Conservation (phyloP, 2,329 filamentous ascomycete genomes). For the Hymenoscyphus fructigenus region DNA sequence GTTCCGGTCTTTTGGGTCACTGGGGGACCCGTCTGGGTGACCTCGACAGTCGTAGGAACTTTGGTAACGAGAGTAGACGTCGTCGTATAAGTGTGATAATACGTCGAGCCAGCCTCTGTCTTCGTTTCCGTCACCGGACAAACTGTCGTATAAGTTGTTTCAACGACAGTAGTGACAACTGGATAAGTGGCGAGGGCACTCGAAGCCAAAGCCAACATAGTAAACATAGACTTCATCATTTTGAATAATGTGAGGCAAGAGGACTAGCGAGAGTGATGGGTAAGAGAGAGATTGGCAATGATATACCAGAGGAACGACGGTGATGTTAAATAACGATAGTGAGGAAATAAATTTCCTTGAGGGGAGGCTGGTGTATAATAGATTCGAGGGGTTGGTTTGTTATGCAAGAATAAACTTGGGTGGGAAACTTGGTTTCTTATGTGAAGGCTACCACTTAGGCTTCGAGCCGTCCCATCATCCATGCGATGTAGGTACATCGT, state of each 20-base stretch:
- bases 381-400: constrained; percentile 29
- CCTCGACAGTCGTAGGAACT: not conserved
- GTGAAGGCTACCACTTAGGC: not conserved
- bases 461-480: not conserved
- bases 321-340: constrained; percentile 44
- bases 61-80: constrained; percentile 27
- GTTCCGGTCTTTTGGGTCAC: constrained; percentile 1
- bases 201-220: constrained; percentile 31
- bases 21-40: not conserved
- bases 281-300: constrained; percentile 15
- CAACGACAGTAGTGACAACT: constrained; percentile 24
- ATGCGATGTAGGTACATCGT: constrained; percentile 9
- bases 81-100: constrained; percentile 44
- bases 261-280: constrained; percentile 5
- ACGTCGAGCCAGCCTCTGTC: constrained; percentile 40
- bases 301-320: constrained; percentile 22
- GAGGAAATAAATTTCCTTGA: constrained; percentile 43
- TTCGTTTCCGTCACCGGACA: constrained; percentile 42
- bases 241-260: constrained; percentile 23
- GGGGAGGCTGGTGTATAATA: constrained; percentile 24
- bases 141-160: constrained; percentile 28
- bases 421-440: constrained; percentile 26
- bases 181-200: constrained; percentile 16
- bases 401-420: constrained; percentile 21
- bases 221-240: constrained; percentile 31